phyloP scores from a whole-genome alignment of 2,329 filamentous ascomycete species.

The Trichophyton simii region DNA sequence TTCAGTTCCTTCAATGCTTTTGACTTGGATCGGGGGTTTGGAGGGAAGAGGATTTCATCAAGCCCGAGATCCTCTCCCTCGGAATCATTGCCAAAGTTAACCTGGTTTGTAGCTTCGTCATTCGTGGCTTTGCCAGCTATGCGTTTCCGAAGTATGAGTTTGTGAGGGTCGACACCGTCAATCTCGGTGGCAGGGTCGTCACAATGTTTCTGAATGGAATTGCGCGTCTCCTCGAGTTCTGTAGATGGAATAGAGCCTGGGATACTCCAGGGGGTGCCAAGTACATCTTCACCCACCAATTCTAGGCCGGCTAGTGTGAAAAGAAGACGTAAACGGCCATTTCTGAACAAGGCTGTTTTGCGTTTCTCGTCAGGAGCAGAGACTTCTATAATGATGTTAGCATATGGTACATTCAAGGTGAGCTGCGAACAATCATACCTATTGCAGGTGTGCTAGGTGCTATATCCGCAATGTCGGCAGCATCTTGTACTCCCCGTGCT shows the following conservation, averaged over 20 bases:
- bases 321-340: constrained; percentile 72
- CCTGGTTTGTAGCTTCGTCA: constrained; percentile 31
- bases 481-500: constrained; percentile 46
- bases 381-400: constrained; percentile 37
- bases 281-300: constrained; percentile 56
- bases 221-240: constrained; percentile 55
- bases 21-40: constrained; percentile 35
- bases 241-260: constrained; percentile 53
- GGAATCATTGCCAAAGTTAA: constrained; percentile 57
- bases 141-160: constrained; percentile 62
- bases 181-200: constrained; percentile 67
- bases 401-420: constrained; percentile 11
- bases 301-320: constrained; percentile 64
- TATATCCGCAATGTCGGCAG: constrained; percentile 20
- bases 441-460: constrained; percentile 20
- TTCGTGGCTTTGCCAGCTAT: constrained; percentile 27
- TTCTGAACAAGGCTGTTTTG: constrained; percentile 70
- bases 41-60: constrained; percentile 54
- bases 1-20: constrained; percentile 47
- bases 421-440: constrained; percentile 33
- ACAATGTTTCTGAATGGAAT: constrained; percentile 63
- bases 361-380: constrained; percentile 53
- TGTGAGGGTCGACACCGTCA: constrained; percentile 59
- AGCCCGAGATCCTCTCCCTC: constrained; percentile 48
- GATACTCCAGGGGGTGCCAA: constrained; percentile 66